Base-by-base conservation (phyloP, 345 rosid genomes). In the Salix caprea region DNA sequence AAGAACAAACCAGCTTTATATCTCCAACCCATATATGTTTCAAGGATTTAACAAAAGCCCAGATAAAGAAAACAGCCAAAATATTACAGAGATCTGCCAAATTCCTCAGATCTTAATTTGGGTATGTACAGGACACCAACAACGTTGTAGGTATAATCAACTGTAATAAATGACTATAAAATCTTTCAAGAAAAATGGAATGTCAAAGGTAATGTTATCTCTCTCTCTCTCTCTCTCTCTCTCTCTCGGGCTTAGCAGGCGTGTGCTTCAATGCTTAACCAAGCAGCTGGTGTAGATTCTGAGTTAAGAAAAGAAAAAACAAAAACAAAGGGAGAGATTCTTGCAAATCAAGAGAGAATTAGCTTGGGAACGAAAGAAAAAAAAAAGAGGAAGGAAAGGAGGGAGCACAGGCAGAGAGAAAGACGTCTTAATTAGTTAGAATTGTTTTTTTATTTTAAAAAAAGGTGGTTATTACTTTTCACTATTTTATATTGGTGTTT, bases 1-100 rank as follows among this genome's bases (percentile, higher is more conserved):
- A 96, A 86, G 77, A 93, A 88, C 83, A 96, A 76, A 65, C 99
- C 99, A 72, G 98, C 94, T 75, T 76, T 92, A 67, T 96, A 96
- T 77, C 86, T 92, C 97, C 90, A 94, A 77, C 90, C 86, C 99
- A 96, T 96, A 52, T 76, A 30, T 14, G n/a, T 16, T 68, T 37
- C 50, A 68, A 62, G n/a, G 70, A 64, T 36, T 3, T 58, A 60
- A 66, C 5, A 23, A 76, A 15, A 26, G 65, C 58, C 70, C 69
- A 74, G 61, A 16, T 44, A 11, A 9, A 68, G 21, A 73, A 46
- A 30, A 26, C 19, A n/a, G 40, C 37, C 30, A 26, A 56, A 78
- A 86, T 80, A 67, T 42, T 37, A 6, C 46, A 32, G 74, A 76
- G 88, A 85, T 82, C 83, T 37, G 39, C 24, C 15, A 42, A 44